A percentile compares a stretch with the other conserved stretches of the same genome.
phyloP scores from a whole-genome alignment of 2,329 filamentous ascomycete species.

The Neopestalotiopsis sp. region DNA sequence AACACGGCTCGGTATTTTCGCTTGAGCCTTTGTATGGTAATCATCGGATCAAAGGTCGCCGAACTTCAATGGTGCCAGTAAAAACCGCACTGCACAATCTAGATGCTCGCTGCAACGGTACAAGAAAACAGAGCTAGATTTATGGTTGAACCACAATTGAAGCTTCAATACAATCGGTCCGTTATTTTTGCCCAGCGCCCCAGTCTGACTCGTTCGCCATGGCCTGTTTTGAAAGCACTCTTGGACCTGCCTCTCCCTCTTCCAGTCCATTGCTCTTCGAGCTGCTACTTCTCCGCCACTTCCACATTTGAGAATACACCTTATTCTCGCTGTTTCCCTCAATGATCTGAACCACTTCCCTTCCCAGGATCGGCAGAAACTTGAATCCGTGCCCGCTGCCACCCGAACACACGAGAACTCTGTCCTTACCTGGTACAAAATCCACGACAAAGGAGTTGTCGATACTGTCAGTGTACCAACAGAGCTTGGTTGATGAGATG shows the following conservation, averaged over 20 bases:
- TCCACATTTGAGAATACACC: constrained; percentile 35
- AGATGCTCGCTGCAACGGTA: too few species aligned
- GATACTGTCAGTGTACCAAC: constrained; percentile 62
- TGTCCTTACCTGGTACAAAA: constrained; percentile 34
- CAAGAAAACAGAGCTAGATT: too few species aligned
- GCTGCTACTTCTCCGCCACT: constrained; percentile 28
- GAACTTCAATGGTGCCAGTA: too few species aligned
- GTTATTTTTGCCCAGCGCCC: not conserved
- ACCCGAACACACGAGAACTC: constrained; percentile 63
- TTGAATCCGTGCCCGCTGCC: constrained; percentile 54
- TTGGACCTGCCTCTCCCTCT: constrained; percentile 32
- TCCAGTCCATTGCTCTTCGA: constrained; percentile 31
- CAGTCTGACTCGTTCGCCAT: constrained; percentile 33
- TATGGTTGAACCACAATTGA: too few species aligned
- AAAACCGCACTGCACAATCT: too few species aligned
- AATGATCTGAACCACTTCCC: constrained; percentile 36
- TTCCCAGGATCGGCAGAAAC: constrained; percentile 35
- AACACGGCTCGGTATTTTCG: too few species aligned
- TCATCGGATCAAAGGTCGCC: too few species aligned
- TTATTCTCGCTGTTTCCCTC: constrained; percentile 29
- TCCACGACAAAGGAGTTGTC: constrained; percentile 60
- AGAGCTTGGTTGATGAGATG: constrained; percentile 48
- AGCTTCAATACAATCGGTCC: too few species aligned
- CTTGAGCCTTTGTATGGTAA: too few species aligned
- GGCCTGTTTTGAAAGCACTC: constrained; percentile 32